These are phyloP conservation scores for Fragilaria crotonensis DNA, from an alignment of 108 stramenopile genomes.

Conservation along the genomic window DNA sequence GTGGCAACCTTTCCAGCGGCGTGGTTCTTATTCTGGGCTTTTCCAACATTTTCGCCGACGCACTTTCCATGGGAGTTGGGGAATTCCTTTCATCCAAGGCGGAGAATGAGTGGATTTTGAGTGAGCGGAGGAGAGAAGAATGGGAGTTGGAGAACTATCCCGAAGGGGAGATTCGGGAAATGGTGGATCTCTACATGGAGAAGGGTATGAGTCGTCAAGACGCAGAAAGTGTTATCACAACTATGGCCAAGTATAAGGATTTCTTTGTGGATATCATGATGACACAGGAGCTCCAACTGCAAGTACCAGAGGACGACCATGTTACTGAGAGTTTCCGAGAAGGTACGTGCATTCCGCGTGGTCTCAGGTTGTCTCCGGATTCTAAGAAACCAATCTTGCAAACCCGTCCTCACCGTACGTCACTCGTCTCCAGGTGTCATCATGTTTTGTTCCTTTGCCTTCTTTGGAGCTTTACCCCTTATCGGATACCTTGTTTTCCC, in stretches of 20 bases:
- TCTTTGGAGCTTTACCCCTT: slow-evolving; percentile 84
- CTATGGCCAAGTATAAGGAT: slow-evolving; percentile 92
- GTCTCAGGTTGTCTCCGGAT: no score
- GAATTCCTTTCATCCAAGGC: slow-evolving; percentile 96
- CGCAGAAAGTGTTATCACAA: slow-evolving; percentile 77
- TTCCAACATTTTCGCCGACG: slow-evolving; percentile 95
- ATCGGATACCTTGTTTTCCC: slow-evolving; percentile 85
- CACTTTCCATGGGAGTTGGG: slow-evolving; percentile 96
- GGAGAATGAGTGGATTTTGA: slow-evolving; percentile 90
- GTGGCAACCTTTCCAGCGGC: slow-evolving; percentile 66
- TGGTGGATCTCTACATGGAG: slow-evolving; percentile 83
- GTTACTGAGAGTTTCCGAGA: slow-evolving; percentile 82
- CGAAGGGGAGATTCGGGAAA: slow-evolving; percentile 90
- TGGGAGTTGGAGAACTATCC: slow-evolving; percentile 96
- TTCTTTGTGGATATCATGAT: slow-evolving; percentile 99
- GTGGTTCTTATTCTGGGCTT: slow-evolving; percentile 96
- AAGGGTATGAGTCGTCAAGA: slow-evolving; percentile 77
- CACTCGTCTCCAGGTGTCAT: slow-evolving; percentile 34
- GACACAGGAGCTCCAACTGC: slow-evolving; percentile 90
- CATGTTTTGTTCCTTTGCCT: slow-evolving; percentile 89
- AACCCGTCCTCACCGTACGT: no score
- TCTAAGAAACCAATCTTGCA: no score
- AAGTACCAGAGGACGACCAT: slow-evolving; percentile 88
- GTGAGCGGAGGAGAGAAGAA: slow-evolving; percentile 82
- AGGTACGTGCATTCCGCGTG: no score